Evolutionary conservation across 768 basidiomycete genomes (phyloP).

Genomic region (Pulveroboletus sp.): DNA sequence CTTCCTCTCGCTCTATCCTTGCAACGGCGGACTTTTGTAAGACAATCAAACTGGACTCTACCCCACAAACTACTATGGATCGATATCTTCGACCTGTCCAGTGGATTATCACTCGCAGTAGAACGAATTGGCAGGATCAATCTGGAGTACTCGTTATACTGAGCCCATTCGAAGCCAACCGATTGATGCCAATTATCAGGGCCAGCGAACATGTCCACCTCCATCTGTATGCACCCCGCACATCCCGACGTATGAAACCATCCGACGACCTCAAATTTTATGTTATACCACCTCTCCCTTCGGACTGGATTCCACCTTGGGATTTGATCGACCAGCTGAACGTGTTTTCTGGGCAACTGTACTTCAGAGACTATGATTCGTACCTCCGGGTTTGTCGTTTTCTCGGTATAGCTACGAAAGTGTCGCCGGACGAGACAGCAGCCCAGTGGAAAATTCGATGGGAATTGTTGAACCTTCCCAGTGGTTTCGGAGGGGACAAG

Average conservation of each 20-base stretch:
- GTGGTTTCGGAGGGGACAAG: slow-evolving; percentile 2
- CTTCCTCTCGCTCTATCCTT: too few species aligned
- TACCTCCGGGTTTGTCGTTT: slow-evolving; percentile 23
- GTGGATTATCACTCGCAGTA: background rate
- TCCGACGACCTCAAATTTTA: slow-evolving; percentile 31
- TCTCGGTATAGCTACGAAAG: slow-evolving; percentile 12
- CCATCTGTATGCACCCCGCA: slow-evolving; percentile 40
- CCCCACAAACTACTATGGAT: background rate
- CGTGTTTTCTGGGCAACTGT: slow-evolving; percentile 12
- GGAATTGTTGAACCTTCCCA: slow-evolving; percentile 1
- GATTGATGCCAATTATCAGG: slow-evolving; percentile 36
- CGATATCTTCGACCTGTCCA: slow-evolving; percentile 1
- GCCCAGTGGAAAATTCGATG: background rate
- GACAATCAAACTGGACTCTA: background rate
- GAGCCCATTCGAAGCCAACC: slow-evolving; percentile 3
- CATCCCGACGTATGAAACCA: slow-evolving; percentile 31
- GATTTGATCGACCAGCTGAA: slow-evolving; percentile 20
- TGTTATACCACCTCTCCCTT: slow-evolving; percentile 3
- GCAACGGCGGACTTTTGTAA: slow-evolving; percentile 2
- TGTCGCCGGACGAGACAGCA: background rate
- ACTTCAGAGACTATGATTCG: slow-evolving; percentile 13
- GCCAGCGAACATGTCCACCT: slow-evolving; percentile 32
- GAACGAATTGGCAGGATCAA: background rate
- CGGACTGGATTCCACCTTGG: slow-evolving; percentile 1
- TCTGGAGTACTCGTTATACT: background rate